Base-by-base conservation (phyloP, 2,329 filamentous ascomycete genomes). In the Dactylellina haptotyla region DNA sequence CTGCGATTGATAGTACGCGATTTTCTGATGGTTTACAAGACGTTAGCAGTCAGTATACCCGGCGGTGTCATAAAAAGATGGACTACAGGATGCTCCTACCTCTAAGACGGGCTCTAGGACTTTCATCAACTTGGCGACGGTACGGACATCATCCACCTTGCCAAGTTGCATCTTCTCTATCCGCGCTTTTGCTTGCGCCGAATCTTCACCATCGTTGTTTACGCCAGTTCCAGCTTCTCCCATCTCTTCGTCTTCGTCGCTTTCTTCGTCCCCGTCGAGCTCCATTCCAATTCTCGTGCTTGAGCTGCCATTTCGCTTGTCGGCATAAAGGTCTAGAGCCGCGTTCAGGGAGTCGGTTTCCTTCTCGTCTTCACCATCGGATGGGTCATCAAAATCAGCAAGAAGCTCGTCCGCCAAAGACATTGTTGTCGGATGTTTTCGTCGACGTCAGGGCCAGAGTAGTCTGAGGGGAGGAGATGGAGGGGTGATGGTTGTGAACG, bases 381-480 rank as follows among this genome's bases (percentile, higher is more conserved):
- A 92, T 57, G 89, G 91, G 79, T 96, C 92, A 78, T 93, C 92
- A 76, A 96, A 95, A 80, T 96, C 92, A 79, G 95, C 91, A 77
- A 98, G 85, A 9, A 99, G 87, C 80, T 98, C 94, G 79, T 98
- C 93, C 75, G 92, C 94, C 75, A 96, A 86, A 46, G 94, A 92
- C 93, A 97, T 96, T 14, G 25, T 80, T 45, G n/a, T 26, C 39
- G 10, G 30, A 46, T 28, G 26, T n/a, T n/a, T n/a, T n/a, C n/a
- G 30, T 10, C 66, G n/a, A n/a, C 18, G 51, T 34, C 46, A 39
- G 28, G 3, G 4, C 2, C 0, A 9, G 6, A 41, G 28, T 77
- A 79, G 75, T 41, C 25, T 26, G 50, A 62, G 43, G 53, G n/a
- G n/a, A n/a, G n/a, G 37, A 53, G 48, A 34, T 37, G 16, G 48